These are phyloP conservation scores for Nothophytophthora sp. DNA, from an alignment of 352 stramenopile genomes.

Conservation along the genomic window DNA sequence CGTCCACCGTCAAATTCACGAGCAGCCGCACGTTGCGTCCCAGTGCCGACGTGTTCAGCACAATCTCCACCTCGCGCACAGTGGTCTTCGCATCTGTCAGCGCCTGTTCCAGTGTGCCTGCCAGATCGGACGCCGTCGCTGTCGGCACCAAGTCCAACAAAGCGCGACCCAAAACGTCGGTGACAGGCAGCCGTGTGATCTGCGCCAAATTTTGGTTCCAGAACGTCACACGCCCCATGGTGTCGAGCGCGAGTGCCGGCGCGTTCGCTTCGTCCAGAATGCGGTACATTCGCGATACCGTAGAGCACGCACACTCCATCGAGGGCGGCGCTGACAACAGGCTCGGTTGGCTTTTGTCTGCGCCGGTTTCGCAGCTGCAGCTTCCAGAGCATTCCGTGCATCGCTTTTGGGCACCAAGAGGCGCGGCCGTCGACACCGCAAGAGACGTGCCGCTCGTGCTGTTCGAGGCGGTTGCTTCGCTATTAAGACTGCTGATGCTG, in stretches of 20 bases:
- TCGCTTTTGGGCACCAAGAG: too few relatives aligned
- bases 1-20: constrained; percentile 62
- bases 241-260: constrained; percentile 43
- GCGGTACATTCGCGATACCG: constrained; percentile 35
- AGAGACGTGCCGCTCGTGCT: too few relatives aligned
- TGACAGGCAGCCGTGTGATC: constrained; percentile 31
- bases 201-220: constrained; percentile 67
- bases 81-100: constrained; percentile 33
- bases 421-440: too few relatives aligned
- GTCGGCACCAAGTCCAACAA: constrained; percentile 37
- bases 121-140: constrained; percentile 19
- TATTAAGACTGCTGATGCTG: too few relatives aligned
- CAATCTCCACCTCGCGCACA: constrained; percentile 42
- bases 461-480: too few relatives aligned
- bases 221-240: constrained; percentile 46
- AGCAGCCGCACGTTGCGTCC: constrained; percentile 51
- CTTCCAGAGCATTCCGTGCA: constrained; percentile 17
- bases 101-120: constrained; percentile 18
- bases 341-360: constrained; percentile 8
- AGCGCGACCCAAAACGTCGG: constrained; percentile 28
- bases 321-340: constrained; percentile 3
- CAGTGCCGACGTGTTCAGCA: constrained; percentile 41
- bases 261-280: constrained; percentile 57
- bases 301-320: not conserved
- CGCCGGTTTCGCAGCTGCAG: constrained; percentile 21